Percentiles rank a stretch among this genome's conserved stretches.
These are phyloP conservation scores for Fistulifera pelliculosa DNA, from an alignment of 108 stramenopile species.

Conservation along the genomic window DNA sequence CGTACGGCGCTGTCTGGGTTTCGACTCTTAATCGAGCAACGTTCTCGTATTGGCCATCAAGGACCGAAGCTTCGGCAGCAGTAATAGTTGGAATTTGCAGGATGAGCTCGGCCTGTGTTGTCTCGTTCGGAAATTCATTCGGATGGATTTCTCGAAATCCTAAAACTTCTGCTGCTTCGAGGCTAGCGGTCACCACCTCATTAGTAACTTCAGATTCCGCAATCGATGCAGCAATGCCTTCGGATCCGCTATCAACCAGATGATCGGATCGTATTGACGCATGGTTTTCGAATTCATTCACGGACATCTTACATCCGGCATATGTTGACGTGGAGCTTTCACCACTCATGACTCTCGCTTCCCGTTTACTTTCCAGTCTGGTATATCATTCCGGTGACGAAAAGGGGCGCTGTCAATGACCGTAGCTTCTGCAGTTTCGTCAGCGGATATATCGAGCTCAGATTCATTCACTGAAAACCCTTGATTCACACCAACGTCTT, in stretches of 20 bases:
- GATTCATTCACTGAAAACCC: constrained; percentile 1
- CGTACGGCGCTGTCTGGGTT: background rate
- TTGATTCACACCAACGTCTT: too few species aligned
- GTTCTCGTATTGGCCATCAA: background rate
- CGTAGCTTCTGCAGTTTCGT: constrained; percentile 18
- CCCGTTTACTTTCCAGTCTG: background rate
- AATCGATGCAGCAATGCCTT: background rate
- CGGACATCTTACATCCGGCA: too few species aligned
- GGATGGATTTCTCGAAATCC: constrained; percentile 4
- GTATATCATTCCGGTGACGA: background rate
- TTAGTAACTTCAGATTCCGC: constrained; percentile 9
- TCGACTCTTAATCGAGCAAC: too few species aligned
- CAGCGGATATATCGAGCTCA: constrained; percentile 4
- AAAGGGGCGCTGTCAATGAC: constrained; percentile 32
- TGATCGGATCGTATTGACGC: background rate
- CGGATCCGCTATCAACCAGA: background rate
- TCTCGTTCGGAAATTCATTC: background rate
- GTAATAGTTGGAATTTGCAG: background rate
- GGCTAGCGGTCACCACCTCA: constrained; percentile 8
- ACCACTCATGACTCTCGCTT: background rate
- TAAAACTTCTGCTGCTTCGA: constrained; percentile 20
- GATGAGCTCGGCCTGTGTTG: background rate
- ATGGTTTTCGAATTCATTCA: background rate
- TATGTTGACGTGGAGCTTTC: too few species aligned
- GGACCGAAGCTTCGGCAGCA: constrained; percentile 1